Base-by-base conservation (phyloP, 164 flowering plant species). In the Umbellularia californica region DNA sequence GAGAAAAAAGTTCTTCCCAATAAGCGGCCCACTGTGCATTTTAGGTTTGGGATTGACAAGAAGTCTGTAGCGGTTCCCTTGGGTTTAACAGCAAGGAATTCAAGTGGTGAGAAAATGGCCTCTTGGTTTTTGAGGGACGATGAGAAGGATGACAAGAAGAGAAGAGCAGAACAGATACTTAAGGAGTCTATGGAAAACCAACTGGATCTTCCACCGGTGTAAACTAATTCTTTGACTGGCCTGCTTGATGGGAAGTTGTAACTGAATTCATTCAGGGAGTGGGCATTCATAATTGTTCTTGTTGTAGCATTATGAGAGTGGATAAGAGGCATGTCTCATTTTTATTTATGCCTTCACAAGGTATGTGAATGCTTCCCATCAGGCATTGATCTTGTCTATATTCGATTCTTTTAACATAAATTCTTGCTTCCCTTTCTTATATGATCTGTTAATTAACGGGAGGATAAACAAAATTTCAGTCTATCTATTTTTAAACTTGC, bases 101-200 rank as follows among this genome's bases (percentile, higher is more conserved):
- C 74, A 77, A 83, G 75, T 78, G 67, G 35, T 50, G 85, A 79
- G 35, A 81, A 75, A 75, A 33, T 65, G 10, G 69, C 75, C 13
- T 27, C 75, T 25, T 83, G 76, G 84, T 75, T 87, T 67, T 81
- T 78, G 60, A 84, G 92, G 75, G 90, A 87, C 58, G 97, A 91
- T 3, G 97, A 89, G 73, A 89, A 83, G 70, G 96, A 93, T 82
- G 98, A 95, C 74, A 93, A 90, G 82, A 95, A 92, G 79, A 88
- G 95, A 83, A 90, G 99, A 83, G 99, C 92, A 15, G 97, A 91
- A 81, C 88, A 76, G 58, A 93, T 95, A 71, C 88, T 95, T 51
- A 89, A 88, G 81, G 95, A 91, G 55, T 81, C 97, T 20, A 86
- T 87, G 83, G 97, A 92, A 75, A 89, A 89, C 69, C 90, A 89